phyloP scores from a whole-genome alignment of 2,329 filamentous ascomycete genomes.

The Sporothrix curviconia region DNA sequence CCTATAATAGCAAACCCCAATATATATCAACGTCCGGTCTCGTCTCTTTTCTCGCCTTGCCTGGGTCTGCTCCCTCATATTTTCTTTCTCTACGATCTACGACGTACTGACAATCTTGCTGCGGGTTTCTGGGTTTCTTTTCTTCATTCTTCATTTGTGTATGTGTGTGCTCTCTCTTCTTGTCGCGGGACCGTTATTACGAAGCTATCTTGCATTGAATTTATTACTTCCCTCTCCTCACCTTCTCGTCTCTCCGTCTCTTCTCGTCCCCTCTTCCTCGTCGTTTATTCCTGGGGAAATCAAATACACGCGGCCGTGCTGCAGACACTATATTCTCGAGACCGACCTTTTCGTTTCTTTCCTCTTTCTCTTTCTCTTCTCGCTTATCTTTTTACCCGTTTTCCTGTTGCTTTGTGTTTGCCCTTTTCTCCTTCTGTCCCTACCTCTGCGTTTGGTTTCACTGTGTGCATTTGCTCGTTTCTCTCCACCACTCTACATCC shows the following conservation, averaged over 20 bases:
- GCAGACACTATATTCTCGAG: constrained; percentile 6
- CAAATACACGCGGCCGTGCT: constrained; percentile 3
- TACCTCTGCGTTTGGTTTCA: background rate
- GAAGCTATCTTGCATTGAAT: too few relatives aligned
- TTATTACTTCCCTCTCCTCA: too few relatives aligned
- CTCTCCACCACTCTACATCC: background rate
- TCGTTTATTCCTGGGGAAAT: background rate
- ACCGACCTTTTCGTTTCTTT: background rate
- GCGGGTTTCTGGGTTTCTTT: too few relatives aligned
- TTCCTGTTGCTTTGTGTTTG: background rate
- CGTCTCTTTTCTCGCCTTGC: background rate
- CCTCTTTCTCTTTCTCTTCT: background rate
- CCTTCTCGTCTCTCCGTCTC: background rate
- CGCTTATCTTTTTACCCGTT: too few relatives aligned
- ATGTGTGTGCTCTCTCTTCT: background rate
- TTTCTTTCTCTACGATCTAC: background rate
- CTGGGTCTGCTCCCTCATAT: background rate
- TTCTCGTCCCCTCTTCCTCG: background rate
- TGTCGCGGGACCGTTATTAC: too few relatives aligned
- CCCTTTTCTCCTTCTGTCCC: background rate
- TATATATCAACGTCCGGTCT: constrained; percentile 8
- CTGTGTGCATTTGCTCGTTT: background rate
- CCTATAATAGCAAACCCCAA: constrained; percentile 2
- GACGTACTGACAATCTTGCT: too few relatives aligned
- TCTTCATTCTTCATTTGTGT: background rate